A percentile compares a stretch with the other conserved stretches of the same genome.
phyloP scores from a whole-genome alignment of 1,284 basidiomycete genomes.

The Pseudozyma pruni region DNA sequence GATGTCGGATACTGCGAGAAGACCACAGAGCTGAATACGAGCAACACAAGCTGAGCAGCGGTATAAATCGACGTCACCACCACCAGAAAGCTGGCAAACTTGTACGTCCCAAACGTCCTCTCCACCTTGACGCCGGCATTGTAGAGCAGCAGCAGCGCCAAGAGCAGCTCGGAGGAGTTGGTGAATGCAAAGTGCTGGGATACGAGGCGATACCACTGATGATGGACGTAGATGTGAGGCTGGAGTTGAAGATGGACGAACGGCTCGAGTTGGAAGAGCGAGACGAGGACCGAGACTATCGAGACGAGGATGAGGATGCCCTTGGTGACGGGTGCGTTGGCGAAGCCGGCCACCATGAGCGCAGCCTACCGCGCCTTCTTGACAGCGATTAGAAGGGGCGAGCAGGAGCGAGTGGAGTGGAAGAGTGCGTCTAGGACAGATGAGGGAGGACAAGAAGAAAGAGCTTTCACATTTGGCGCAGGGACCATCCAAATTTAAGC shows the following conservation, averaged over 20 bases:
- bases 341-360: slow-evolving; percentile 46
- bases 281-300: slow-evolving; percentile 19
- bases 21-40: slow-evolving; percentile 1
- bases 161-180: slow-evolving; percentile 84
- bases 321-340: slow-evolving; percentile 44
- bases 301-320: slow-evolving; percentile 31
- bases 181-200: slow-evolving; percentile 81
- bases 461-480: neutral
- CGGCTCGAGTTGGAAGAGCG: slow-evolving; percentile 65
- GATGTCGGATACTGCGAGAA: neutral
- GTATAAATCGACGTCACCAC: slow-evolving; percentile 19
- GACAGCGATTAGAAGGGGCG: no score
- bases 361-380: neutral
- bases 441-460: neutral
- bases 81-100: slow-evolving; percentile 74
- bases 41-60: slow-evolving; percentile 6
- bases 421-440: neutral
- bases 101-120: slow-evolving; percentile 83
- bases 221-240: slow-evolving; percentile 72
- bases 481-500: slow-evolving; percentile 7
- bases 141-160: slow-evolving; percentile 81
- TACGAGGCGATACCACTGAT: slow-evolving; percentile 84
- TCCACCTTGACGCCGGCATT: slow-evolving; percentile 80
- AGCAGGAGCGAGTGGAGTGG: neutral
- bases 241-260: slow-evolving; percentile 47